These are phyloP conservation scores for Carpinus fangiana DNA, from an alignment of 306 rosid species.

Conservation along the genomic window DNA sequence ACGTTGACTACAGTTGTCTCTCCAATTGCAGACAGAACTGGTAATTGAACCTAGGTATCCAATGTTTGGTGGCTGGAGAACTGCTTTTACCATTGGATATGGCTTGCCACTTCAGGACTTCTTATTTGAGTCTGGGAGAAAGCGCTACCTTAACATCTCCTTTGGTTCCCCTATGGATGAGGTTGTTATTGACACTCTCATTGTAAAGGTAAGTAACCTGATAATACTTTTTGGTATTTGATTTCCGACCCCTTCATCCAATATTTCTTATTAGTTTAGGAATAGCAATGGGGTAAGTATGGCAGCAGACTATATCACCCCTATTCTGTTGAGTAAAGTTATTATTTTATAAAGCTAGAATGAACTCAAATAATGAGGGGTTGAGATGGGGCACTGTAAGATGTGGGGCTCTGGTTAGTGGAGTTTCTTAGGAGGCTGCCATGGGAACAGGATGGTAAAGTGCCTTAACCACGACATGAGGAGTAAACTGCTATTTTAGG, in stretches of 20 bases:
- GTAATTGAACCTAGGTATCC: slow-evolving; percentile 97
- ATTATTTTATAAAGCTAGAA: neutral
- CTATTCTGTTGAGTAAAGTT: neutral
- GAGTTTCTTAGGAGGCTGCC: slow-evolving; percentile 1
- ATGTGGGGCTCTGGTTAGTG: neutral
- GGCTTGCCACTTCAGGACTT: slow-evolving; percentile 89
- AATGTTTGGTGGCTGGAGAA: slow-evolving; percentile 96
- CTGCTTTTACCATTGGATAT: slow-evolving; percentile 89
- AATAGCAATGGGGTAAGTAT: neutral
- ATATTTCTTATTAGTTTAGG: slow-evolving; percentile 6
- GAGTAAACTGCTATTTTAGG: slow-evolving; percentile 3
- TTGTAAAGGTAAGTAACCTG: slow-evolving; percentile 63
- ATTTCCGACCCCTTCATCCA: neutral
- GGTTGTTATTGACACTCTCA: slow-evolving; percentile 71
- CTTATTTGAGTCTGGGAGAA: slow-evolving; percentile 71
- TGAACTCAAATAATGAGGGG: neutral
- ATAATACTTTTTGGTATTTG: slow-evolving; percentile 10
- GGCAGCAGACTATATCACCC: neutral
- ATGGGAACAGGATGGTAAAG: neutral
- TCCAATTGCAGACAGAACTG: slow-evolving; percentile 63
- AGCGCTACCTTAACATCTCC: slow-evolving; percentile 70
- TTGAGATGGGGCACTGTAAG: neutral
- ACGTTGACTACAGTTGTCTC: slow-evolving; percentile 27
- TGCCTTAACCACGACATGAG: neutral
- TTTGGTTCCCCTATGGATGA: slow-evolving; percentile 82